Base-by-base conservation (phyloP, 2,329 filamentous ascomycete species). In the Teratosphaeriaceae sp. region DNA sequence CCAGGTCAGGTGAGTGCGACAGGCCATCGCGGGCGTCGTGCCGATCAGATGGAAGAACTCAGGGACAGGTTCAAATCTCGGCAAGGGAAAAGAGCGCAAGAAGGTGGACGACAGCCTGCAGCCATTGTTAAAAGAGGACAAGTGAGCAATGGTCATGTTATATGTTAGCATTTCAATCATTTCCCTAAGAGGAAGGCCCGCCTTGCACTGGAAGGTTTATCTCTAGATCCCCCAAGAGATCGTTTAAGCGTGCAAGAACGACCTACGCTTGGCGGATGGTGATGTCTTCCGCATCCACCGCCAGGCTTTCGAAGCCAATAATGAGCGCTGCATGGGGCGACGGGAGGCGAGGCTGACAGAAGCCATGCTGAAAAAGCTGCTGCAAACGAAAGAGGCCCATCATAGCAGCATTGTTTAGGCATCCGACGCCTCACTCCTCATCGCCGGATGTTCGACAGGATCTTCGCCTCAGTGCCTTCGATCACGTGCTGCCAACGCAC, bases 251-350 rank as follows among this genome's bases (percentile, higher is more conserved):
- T 38, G 24, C n/a, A 22, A 26, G 20, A 38, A 38, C 19, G 35
- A 38, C n/a, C n/a, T 23, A 16, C 19, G 9, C 5, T 38, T 38
- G 13, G 12, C 35, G 3, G 35, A 38, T 20, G 35, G 35, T n/a
- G 35, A 38, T 15, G n/a, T 38, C 8, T 38, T 23, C n/a, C 35
- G 35, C n/a, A 23, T 3, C 22, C 24, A 38, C 24, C 35, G 35
- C 9, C n/a, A 23, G n/a, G 35, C 35, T 5, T 12, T 23, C 19
- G 18, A 6, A 13, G 22, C 19, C 4, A 16, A 26, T 5, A 20
- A 38, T 23, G n/a, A 26, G 9, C 13, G 3, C n/a, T 6, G 11
- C n/a, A 20, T 23, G 22, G 5, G 19, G n/a, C 19, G 22, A 26
- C 24, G 35, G 35, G n/a, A 18, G 13, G 35, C 35, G 8, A 22